Base-by-base conservation (phyloP, 78 protist species). In the Dictyostelium intermedium region DNA sequence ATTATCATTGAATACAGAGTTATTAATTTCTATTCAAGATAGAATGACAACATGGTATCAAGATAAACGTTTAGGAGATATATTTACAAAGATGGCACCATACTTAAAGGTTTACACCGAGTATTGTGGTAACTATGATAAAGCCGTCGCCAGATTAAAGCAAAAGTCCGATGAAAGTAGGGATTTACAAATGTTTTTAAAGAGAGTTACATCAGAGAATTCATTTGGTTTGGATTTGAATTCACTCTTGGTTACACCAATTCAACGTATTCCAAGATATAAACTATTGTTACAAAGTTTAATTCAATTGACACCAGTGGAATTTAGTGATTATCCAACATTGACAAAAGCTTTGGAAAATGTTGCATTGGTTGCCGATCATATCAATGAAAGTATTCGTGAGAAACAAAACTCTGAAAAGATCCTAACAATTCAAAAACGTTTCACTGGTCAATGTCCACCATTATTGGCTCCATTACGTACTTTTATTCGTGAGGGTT, bases 321-420 rank as follows among this genome's bases (percentile, higher is more conserved):
- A 89, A 47, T 80, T 45, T 11, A 18, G 76, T 13, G 94, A 89
- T 69, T 89, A 78, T 20, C 35, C 53, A 89, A 53, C 34, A 8
- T 43, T 89, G 35, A 63, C 34, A 13, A 78, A 78, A 3, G 94
- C 96, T 16, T 56, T 92, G n/a, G 87, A 43, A n/a, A 84, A 53
- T 5, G 82, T 92, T 4, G 30, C 87, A 25, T 77, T 76, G 23
- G 91, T 92, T 0, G 96, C 96, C 1, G 74, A 82, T 39, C 85
- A 84, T 41, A 41, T 92, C 13, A 92, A 92, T 32, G 96, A 92
- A 37, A 39, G 82, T 72, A 92, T 92, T 72, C 41, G 92, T 30
- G 96, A 85, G 32, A 86, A 84, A 84, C 93, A 92, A 84, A 92
- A 92, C 6, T 84, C 76, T 1, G 92, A 92, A 73, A 92, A 92